Evolutionary conservation across 2,329 filamentous ascomycete genomes (phyloP).

Genomic region (Alternaria arborescens): DNA sequence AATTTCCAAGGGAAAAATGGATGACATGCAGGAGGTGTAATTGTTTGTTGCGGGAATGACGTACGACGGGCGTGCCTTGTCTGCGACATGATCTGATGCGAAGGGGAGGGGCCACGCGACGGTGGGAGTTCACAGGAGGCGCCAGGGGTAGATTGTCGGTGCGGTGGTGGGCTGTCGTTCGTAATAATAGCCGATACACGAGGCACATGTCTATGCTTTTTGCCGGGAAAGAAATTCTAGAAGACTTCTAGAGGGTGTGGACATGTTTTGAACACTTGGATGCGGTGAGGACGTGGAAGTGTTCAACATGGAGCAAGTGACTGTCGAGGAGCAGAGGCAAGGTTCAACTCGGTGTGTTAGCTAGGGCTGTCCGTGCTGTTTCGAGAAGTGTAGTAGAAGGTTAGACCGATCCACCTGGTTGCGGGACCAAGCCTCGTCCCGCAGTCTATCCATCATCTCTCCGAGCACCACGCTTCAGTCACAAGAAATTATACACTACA

Average conservation of each 20-base stretch:
- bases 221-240: conserved; percentile 1
- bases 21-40: conserved; percentile 1
- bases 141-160: conserved; percentile 5
- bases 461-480: conserved; percentile 20
- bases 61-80: conserved; percentile 15
- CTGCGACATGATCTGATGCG: conserved; percentile 25
- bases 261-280: background rate
- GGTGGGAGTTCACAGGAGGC: conserved; percentile 15
- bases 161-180: conserved; percentile 10
- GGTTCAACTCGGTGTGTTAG: background rate
- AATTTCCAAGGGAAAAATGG: background rate
- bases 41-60: conserved; percentile 18
- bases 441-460: conserved; percentile 20
- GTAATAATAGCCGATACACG: conserved; percentile 8
- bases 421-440: conserved; percentile 27
- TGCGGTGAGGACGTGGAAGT: background rate
- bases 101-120: conserved; percentile 15
- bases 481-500: conserved; percentile 9
- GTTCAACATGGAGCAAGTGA: no score
- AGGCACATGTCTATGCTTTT: conserved; percentile 9
- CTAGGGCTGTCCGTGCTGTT: conserved; percentile 13
- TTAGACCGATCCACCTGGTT: conserved; percentile 19
- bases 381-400: conserved; percentile 21
- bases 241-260: conserved; percentile 3
- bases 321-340: background rate